Evolutionary conservation across 1,284 basidiomycete genomes (phyloP), one percentile per base, ranked within the genome.

Genomic region (Puccinia hordei): DNA sequence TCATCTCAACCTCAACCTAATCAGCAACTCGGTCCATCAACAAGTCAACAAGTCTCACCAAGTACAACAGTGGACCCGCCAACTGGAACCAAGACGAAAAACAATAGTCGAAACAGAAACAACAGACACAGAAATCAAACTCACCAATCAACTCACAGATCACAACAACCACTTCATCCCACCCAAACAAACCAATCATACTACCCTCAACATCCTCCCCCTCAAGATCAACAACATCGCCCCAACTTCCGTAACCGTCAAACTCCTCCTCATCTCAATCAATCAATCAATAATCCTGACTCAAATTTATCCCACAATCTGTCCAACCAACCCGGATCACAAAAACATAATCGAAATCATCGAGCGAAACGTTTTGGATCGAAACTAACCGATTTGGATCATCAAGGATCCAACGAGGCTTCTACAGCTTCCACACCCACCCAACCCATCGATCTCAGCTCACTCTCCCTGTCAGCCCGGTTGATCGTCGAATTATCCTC

Each of bases 401-500:
- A 24, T 44, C 24, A 6, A 44, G 27, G 27, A 8, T 72, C 69
- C 24, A 72, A 30, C 33, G 33, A 24, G 10, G 15, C 24, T 10
- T 30, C 66, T 10, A 55, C 38, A 13, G n/a, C 17, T 5, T 38
- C 51, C 49, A 51, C 44, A 9, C 33, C 38, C 27, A 22, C 24
- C 33, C 55, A 51, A 22, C 35, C 49, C 15, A 24, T 68, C 30
- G 75, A 78, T 46, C 69, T 55, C 3, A 72, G 51, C 69, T 55
- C 51, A 72, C 75, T 78, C n/a, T 78, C 77, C 15, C 66, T 72
- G 24, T 79, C 77, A 10, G 68, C 44, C 15, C 27, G 68, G 49
- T 68, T 79, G n/a, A 79, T 69, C 24, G 19, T 72, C 19, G 77
- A 79, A 53, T 38, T 79, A 30, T 79, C 77, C 12, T 57, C 66